Evolutionary conservation across 306 rosid genomes (phyloP).

Genomic region (Cicer pinnatifidum): DNA sequence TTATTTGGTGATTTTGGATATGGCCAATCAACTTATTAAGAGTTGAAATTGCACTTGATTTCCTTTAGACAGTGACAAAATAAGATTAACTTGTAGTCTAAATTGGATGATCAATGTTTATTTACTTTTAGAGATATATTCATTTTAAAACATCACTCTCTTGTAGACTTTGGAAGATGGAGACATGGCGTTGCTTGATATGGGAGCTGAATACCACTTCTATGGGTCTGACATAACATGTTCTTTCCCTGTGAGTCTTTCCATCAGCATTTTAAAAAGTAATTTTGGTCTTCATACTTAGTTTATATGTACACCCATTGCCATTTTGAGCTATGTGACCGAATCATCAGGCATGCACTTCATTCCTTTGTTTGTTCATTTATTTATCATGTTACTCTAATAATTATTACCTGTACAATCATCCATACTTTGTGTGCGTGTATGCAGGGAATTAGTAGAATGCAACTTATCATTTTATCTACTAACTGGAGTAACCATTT

Average conservation of each 20-base stretch:
- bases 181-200: slow-evolving; percentile 91
- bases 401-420: slow-evolving; percentile 17
- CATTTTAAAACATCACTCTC: slow-evolving; percentile 26
- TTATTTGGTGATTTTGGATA: slow-evolving; percentile 37
- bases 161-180: slow-evolving; percentile 84
- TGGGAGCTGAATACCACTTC: slow-evolving; percentile 96
- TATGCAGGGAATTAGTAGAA: not conserved
- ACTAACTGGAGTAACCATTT: slow-evolving; percentile 23
- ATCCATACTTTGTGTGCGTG: not conserved
- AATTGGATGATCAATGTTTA: slow-evolving; percentile 28
- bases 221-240: slow-evolving; percentile 97
- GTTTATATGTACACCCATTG: slow-evolving; percentile 9
- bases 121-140: not conserved
- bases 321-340: slow-evolving; percentile 12
- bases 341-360: not conserved
- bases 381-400: not conserved
- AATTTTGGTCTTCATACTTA: slow-evolving; percentile 10
- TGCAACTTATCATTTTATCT: not conserved
- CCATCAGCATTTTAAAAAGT: slow-evolving; percentile 1
- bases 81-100: slow-evolving; percentile 38
- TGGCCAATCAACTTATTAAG: slow-evolving; percentile 38
- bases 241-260: slow-evolving; percentile 84
- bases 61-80: slow-evolving; percentile 19
- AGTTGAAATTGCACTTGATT: slow-evolving; percentile 19
- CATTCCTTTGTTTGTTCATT: slow-evolving; percentile 14